Evolutionary conservation across 371 early-diverging fungal genomes (phyloP).

Genomic region (Mortierella sp.): DNA sequence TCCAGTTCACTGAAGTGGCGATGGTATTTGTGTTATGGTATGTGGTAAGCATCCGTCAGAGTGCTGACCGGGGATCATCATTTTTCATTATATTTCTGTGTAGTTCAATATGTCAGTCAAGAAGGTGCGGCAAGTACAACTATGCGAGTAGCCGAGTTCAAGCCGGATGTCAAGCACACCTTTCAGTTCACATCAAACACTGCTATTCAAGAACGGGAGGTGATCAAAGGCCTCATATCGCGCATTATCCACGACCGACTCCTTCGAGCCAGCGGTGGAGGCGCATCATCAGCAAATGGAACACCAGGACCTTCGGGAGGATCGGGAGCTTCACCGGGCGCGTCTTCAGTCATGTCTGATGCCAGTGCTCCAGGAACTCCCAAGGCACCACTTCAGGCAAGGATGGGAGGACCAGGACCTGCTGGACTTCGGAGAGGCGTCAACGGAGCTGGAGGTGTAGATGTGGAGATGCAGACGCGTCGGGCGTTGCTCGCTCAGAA

Average conservation of each 20-base stretch:
- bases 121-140: conserved; percentile 49
- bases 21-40: not conserved
- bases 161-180: conserved; percentile 51
- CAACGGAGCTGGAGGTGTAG: conserved; percentile 30
- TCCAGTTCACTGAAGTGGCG: not conserved
- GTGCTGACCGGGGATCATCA: not conserved
- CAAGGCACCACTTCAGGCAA: conserved; percentile 10
- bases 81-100: not conserved
- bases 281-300: conserved; percentile 26
- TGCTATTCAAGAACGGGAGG: conserved; percentile 68
- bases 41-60: not conserved
- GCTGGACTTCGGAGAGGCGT: conserved; percentile 16
- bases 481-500: conserved; percentile 75
- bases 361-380: conserved; percentile 61
- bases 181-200: conserved; percentile 67
- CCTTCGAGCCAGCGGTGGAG: conserved; percentile 55
- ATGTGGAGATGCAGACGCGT: conserved; percentile 68
- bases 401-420: conserved; percentile 13
- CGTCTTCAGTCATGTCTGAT: conserved; percentile 55
- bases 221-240: conserved; percentile 68
- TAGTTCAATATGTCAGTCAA: conserved; percentile 43
- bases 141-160: conserved; percentile 56
- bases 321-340: conserved; percentile 43
- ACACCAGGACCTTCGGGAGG: conserved; percentile 31
- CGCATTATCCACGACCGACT: conserved; percentile 59